Conservation (phyloP, 2,329 filamentous ascomycete genomes). For the Eutypella sp. region DNA sequence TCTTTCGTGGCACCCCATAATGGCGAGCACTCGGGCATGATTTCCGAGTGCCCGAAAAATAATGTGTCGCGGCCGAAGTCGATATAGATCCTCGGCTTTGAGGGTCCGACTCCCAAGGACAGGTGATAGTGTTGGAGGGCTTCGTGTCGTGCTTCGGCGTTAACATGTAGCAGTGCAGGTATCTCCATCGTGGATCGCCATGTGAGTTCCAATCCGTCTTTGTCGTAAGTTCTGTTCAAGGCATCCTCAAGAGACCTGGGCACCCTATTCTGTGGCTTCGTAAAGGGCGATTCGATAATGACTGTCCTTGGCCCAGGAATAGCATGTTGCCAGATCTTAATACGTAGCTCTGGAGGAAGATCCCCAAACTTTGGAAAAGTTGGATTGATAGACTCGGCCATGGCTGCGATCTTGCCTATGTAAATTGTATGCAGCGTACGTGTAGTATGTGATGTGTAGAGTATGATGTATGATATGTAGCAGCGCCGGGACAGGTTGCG, state of each 20-base stretch:
- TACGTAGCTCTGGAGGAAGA: slow-evolving; percentile 27
- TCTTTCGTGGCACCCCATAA: slow-evolving; percentile 24
- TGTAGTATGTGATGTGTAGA: too few relatives aligned
- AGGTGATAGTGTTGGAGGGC: slow-evolving; percentile 26
- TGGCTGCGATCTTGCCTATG: slow-evolving; percentile 8
- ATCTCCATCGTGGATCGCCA: slow-evolving; percentile 27
- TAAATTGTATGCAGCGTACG: too few relatives aligned
- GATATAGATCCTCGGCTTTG: slow-evolving; percentile 23
- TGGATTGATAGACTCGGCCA: slow-evolving; percentile 3
- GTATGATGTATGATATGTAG: too few relatives aligned
- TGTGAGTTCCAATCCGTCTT: slow-evolving; percentile 9
- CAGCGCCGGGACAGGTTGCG: too few relatives aligned
- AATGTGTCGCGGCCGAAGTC: slow-evolving; percentile 27
- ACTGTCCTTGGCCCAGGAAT: slow-evolving; percentile 25
- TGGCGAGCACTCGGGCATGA: slow-evolving; percentile 21
- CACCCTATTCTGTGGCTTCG: slow-evolving; percentile 3
- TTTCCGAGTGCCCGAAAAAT: slow-evolving; percentile 25
- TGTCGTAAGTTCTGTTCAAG: slow-evolving; percentile 9
- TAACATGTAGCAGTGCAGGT: slow-evolving; percentile 28
- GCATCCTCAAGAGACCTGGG: slow-evolving; percentile 22
- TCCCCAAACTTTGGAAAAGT: slow-evolving; percentile 24
- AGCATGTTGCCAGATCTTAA: slow-evolving; percentile 28
- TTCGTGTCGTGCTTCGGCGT: slow-evolving; percentile 26
- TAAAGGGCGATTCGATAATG: slow-evolving; percentile 21
- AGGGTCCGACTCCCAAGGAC: slow-evolving; percentile 19